phyloP scores from a whole-genome alignment of 2,329 filamentous ascomycete species.

The Calonectria honghensis region DNA sequence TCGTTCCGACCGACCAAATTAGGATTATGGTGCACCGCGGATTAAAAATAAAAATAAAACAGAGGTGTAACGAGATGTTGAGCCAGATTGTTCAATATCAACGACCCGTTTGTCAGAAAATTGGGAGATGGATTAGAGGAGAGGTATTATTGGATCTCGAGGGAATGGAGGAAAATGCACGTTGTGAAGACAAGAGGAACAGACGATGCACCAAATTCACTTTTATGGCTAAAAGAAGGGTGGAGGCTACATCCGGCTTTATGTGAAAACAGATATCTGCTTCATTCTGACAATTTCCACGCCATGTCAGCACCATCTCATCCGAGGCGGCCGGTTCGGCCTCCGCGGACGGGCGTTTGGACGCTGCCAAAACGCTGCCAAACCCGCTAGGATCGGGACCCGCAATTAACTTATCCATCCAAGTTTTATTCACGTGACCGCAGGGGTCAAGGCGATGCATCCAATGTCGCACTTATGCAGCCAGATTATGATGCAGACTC shows the following conservation, averaged over 20 bases:
- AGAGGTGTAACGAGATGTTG: too few species aligned
- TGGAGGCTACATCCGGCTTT: not conserved
- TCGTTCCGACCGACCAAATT: not conserved
- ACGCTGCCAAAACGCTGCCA: not conserved
- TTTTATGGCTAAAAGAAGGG: not conserved
- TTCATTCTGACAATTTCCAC: conserved; percentile 1
- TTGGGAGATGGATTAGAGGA: not conserved
- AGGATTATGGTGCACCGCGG: not conserved
- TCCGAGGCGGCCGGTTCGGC: conserved; percentile 29
- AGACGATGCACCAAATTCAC: not conserved
- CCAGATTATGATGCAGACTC: not conserved
- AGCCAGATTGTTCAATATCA: not conserved
- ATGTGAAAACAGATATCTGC: not conserved
- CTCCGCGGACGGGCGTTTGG: conserved; percentile 28
- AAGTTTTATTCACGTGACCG: not conserved
- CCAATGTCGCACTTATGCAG: not conserved
- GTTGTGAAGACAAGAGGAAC: not conserved
- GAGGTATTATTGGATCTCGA: not conserved
- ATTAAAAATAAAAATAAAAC: not conserved
- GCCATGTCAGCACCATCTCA: conserved; percentile 12
- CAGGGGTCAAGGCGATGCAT: not conserved
- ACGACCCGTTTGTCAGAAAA: not conserved
- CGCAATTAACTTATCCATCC: not conserved
- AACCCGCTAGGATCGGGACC: not conserved
- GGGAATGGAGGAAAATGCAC: not conserved